Evolutionary conservation across 257 asterid species (phyloP).

Genomic region (Gentiana straminea): DNA sequence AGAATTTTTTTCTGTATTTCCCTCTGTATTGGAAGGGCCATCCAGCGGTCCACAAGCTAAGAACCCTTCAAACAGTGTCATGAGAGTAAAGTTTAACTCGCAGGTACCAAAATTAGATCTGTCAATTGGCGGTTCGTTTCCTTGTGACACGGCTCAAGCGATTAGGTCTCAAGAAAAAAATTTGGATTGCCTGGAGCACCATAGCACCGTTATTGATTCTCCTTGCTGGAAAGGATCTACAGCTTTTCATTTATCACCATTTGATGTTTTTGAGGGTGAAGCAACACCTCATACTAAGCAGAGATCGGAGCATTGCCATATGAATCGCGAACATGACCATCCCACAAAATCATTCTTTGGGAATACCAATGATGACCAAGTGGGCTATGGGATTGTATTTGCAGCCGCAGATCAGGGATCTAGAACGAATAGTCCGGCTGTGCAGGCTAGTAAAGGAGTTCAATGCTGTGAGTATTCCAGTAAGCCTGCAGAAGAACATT

Average conservation of each 20-base stretch:
- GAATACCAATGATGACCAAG: slow-evolving; percentile 23
- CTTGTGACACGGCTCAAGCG: slow-evolving; percentile 24
- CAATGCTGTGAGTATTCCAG: slow-evolving; percentile 21
- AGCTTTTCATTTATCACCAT: slow-evolving; percentile 35
- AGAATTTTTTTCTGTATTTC: slow-evolving; percentile 13
- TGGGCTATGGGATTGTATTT: slow-evolving; percentile 17
- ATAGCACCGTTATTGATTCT: slow-evolving; percentile 64
- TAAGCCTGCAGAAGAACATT: slow-evolving; percentile 23
- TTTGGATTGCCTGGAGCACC: slow-evolving; percentile 53
- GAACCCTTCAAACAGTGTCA: slow-evolving; percentile 16
- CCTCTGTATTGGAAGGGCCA: slow-evolving; percentile 15
- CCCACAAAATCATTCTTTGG: slow-evolving; percentile 19
- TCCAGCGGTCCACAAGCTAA: slow-evolving; percentile 19
- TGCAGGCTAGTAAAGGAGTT: slow-evolving; percentile 22
- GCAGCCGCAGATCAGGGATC: slow-evolving; percentile 28
- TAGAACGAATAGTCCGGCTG: slow-evolving; percentile 16
- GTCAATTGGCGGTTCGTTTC: slow-evolving; percentile 16
- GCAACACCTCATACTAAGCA: slow-evolving; percentile 17
- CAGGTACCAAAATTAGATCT: slow-evolving; percentile 24
- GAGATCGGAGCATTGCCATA: slow-evolving; percentile 23
- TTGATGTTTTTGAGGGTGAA: slow-evolving; percentile 37
- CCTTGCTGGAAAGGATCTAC: slow-evolving; percentile 98
- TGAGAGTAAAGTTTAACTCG: slow-evolving; percentile 24
- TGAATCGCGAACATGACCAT: slow-evolving; percentile 25
- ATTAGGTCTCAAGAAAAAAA: slow-evolving; percentile 29